Evolutionary conservation across 345 rosid genomes (phyloP).

Genomic region (Garcia nutans): DNA sequence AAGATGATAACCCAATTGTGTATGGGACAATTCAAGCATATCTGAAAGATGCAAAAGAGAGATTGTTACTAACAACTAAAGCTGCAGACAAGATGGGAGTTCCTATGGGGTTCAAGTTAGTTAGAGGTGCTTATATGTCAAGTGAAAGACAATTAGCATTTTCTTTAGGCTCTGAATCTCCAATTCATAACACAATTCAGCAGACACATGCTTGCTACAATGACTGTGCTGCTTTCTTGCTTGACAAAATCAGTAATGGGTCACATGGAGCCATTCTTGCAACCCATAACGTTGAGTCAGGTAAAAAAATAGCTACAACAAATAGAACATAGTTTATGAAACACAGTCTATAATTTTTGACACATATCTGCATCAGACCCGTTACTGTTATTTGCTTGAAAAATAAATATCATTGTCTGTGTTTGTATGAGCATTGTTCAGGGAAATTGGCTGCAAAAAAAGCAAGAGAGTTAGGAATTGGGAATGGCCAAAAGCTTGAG

Average conservation of each 20-base stretch:
- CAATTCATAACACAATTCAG: conserved; percentile 64
- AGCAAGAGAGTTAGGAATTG: conserved; percentile 65
- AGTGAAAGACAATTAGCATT: conserved; percentile 60
- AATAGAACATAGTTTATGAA: no score
- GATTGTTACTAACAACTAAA: conserved; percentile 47
- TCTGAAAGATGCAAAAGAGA: conserved; percentile 71
- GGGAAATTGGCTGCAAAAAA: conserved; percentile 63
- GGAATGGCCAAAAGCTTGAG: conserved; percentile 50
- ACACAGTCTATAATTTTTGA: no score
- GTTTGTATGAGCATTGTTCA: conserved; percentile 9
- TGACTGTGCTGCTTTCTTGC: conserved; percentile 66
- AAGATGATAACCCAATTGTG: conserved; percentile 45
- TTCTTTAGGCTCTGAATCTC: conserved; percentile 67
- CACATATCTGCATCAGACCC: no score
- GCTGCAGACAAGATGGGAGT: conserved; percentile 60
- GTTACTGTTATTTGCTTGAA: no score
- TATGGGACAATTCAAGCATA: conserved; percentile 80
- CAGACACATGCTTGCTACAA: conserved; percentile 79
- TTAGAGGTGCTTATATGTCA: conserved; percentile 89
- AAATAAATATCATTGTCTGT: neutral
- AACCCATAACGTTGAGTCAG: conserved; percentile 87
- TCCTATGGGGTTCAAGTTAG: conserved; percentile 74
- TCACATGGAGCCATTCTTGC: conserved; percentile 72
- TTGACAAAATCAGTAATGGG: conserved; percentile 56
- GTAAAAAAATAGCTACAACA: conserved; percentile 20